Conservation (phyloP, 176 grass and related monocot genomes). For the Dendrocalamus sinicus region DNA sequence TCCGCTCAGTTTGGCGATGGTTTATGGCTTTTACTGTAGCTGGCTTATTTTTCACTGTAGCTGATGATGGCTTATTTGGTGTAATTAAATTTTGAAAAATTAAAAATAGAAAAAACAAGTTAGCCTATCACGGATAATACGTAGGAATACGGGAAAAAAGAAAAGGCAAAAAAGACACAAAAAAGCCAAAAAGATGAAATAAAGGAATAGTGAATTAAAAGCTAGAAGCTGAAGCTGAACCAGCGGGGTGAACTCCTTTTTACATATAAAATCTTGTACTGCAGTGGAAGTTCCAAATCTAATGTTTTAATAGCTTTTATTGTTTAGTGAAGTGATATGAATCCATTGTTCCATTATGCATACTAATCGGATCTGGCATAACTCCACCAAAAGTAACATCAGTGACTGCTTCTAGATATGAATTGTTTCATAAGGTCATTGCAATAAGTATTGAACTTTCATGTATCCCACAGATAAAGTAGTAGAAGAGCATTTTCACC, state of each 20-base stretch:
- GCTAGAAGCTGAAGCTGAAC: too few species aligned
- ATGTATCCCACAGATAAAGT: not conserved
- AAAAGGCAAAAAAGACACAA: too few species aligned
- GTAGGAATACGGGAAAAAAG: too few species aligned
- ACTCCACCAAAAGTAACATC: not conserved
- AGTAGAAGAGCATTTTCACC: not conserved
- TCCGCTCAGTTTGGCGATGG: too few species aligned
- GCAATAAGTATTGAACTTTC: not conserved
- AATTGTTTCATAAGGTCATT: not conserved
- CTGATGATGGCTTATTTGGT: too few species aligned
- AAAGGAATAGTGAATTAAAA: too few species aligned
- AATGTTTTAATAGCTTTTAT: not conserved
- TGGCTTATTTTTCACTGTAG: too few species aligned
- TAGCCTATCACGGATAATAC: too few species aligned
- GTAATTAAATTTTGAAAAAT: too few species aligned
- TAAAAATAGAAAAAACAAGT: too few species aligned
- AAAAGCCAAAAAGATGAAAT: too few species aligned
- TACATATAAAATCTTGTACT: not conserved
- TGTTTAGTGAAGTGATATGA: not conserved
- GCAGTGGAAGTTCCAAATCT: not conserved
- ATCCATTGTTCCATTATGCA: not conserved
- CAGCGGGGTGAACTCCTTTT: not conserved
- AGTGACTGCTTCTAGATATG: not conserved
- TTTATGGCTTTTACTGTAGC: too few species aligned
- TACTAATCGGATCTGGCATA: constrained; percentile 4